These are phyloP conservation scores for Talaromyces sp. DNA, from an alignment of 2,329 filamentous ascomycete species.

Conservation along the genomic window DNA sequence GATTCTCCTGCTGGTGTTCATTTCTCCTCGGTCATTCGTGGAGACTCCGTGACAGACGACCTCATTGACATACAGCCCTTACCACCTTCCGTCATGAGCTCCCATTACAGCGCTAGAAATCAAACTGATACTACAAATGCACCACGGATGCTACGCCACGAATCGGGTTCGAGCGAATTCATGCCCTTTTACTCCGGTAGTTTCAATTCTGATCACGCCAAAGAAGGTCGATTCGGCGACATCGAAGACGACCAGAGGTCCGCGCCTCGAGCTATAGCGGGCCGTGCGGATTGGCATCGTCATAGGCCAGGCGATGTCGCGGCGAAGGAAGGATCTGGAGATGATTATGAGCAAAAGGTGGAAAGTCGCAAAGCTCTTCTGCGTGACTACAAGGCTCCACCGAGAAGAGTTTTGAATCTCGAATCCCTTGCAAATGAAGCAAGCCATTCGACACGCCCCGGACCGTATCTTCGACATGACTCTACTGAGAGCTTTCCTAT, in stretches of 20 bases:
- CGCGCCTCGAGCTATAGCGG: conserved; percentile 39
- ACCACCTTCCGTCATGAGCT: conserved; percentile 42
- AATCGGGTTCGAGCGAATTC: conserved; percentile 28
- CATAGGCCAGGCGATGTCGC: conserved; percentile 26
- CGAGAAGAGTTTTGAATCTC: conserved; percentile 49
- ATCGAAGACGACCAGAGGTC: conserved; percentile 35
- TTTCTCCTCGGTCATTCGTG: conserved; percentile 26
- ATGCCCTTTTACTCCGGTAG: conserved; percentile 22
- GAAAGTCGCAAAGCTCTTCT: conserved; percentile 44
- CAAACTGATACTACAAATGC: conserved; percentile 21
- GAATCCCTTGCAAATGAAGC: conserved; percentile 37
- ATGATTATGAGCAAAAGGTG: conserved; percentile 38
- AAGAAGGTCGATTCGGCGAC: conserved; percentile 23
- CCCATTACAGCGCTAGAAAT: conserved; percentile 29
- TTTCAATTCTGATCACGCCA: conserved; percentile 24
- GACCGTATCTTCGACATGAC: conserved; percentile 49
- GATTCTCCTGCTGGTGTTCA: conserved; percentile 34
- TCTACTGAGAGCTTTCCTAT: conserved; percentile 61
- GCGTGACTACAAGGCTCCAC: conserved; percentile 48
- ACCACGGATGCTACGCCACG: conserved; percentile 24
- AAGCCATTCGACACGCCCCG: conserved; percentile 29
- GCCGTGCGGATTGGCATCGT: conserved; percentile 37
- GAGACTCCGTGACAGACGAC: conserved; percentile 33
- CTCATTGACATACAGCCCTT: conserved; percentile 40
- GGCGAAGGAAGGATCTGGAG: conserved; percentile 28